A percentile compares a stretch with the other conserved stretches of the same genome.
Evolutionary conservation across 257 asterid species (phyloP).

Genomic region (Orobanche coerulescens): DNA sequence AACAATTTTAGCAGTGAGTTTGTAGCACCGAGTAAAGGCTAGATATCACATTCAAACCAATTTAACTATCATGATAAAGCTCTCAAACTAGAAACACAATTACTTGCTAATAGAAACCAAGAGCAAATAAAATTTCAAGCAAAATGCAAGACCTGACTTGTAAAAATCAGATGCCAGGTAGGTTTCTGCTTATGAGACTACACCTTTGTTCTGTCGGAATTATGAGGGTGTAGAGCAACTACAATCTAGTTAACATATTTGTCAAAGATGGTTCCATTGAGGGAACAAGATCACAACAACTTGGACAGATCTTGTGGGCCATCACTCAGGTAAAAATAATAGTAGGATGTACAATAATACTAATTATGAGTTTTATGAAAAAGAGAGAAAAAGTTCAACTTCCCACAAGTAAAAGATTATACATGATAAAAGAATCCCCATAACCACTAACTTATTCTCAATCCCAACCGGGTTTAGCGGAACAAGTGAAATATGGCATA

Average conservation of each 20-base stretch:
- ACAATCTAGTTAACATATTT: background rate
- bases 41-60: background rate
- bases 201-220: background rate
- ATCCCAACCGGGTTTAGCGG: background rate
- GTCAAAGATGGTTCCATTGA: background rate
- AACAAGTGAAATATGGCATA: background rate
- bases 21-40: constrained; percentile 1
- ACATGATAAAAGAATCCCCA: constrained; percentile 2
- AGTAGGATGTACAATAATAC: background rate
- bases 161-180: constrained; percentile 8
- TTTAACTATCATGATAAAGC: background rate
- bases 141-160: background rate
- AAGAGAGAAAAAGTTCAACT: background rate
- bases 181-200: background rate
- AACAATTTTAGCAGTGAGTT: background rate
- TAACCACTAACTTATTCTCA: background rate
- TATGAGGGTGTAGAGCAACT: background rate
- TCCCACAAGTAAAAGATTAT: background rate
- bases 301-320: background rate
- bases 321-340: background rate
- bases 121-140: background rate
- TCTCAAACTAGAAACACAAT: background rate
- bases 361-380: background rate
- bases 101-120: background rate
- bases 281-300: background rate